Conservation (phyloP, 1,139 yeast species). For the Groenewaldozyma auringiensis region DNA sequence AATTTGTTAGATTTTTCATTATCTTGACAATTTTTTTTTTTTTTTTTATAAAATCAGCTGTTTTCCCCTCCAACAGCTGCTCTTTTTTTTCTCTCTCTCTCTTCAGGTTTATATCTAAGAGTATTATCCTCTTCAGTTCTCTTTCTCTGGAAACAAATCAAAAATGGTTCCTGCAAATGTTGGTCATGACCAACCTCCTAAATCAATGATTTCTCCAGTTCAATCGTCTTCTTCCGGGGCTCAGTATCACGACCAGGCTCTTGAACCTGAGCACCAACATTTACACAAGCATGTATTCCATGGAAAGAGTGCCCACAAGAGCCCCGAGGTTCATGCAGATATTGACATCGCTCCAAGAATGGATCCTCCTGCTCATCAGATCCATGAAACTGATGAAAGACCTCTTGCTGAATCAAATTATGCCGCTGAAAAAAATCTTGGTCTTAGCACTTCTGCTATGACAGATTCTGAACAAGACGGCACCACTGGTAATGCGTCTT, state of each 20-base stretch:
- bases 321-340: slow-evolving; percentile 23
- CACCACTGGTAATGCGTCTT: slow-evolving; percentile 1
- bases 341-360: slow-evolving; percentile 21
- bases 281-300: slow-evolving; percentile 25
- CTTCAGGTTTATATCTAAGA: too few relatives aligned
- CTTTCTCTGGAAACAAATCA: too few relatives aligned
- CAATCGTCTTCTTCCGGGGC: background rate
- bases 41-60: too few relatives aligned
- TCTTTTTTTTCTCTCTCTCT: too few relatives aligned
- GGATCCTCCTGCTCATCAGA: slow-evolving; percentile 14
- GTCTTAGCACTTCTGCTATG: slow-evolving; percentile 13
- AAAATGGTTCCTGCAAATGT: too few relatives aligned
- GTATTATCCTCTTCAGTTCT: too few relatives aligned
- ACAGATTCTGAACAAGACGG: slow-evolving; percentile 8
- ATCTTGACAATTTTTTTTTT: too few relatives aligned
- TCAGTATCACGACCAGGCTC: slow-evolving; percentile 22
- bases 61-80: too few relatives aligned
- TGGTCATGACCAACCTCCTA: too few relatives aligned
- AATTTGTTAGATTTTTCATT: too few relatives aligned
- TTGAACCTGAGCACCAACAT: slow-evolving; percentile 28
- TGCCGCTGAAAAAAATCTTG: slow-evolving; percentile 4
- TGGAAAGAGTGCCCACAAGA: slow-evolving; percentile 19
- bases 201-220: background rate
- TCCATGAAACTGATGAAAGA: slow-evolving; percentile 12
- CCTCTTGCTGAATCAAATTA: slow-evolving; percentile 10